Conservation (phyloP, 768 basidiomycete genomes). For the Suillus brevipes region DNA sequence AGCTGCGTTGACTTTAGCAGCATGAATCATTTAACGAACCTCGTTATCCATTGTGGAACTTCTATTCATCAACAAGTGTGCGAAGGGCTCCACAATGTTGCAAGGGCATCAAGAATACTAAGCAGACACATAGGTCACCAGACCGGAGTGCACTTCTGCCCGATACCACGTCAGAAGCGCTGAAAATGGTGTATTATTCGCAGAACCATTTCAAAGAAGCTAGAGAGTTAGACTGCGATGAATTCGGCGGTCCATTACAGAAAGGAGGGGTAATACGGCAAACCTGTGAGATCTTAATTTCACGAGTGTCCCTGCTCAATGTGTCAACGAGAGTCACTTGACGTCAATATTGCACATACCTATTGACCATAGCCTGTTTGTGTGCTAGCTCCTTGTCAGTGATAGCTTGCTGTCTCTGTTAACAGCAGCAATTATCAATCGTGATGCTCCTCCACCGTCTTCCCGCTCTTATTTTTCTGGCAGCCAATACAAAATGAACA, state of each 20-base stretch:
- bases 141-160: background rate
- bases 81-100: background rate
- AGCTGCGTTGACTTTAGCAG: background rate
- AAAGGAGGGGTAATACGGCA: background rate
- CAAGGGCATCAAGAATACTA: background rate
- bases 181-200: background rate
- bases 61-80: background rate
- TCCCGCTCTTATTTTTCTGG: conserved; percentile 57
- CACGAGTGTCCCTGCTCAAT: conserved; percentile 18
- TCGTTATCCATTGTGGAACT: background rate
- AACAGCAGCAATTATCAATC: conserved; percentile 72
- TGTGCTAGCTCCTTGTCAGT: conserved; percentile 65
- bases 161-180: background rate
- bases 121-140: background rate
- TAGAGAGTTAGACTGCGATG: background rate
- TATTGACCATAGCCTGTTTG: conserved; percentile 71
- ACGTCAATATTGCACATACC: conserved; percentile 45
- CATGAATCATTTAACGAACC: background rate
- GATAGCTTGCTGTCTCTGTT: conserved; percentile 60
- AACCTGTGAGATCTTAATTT: background rate
- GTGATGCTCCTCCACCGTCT: conserved; percentile 63
- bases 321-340: conserved; percentile 10
- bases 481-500: conserved; percentile 69
- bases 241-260: background rate
- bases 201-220: background rate